phyloP scores from a whole-genome alignment of 2,329 filamentous ascomycete genomes.

The Aaosphaeria arxii region DNA sequence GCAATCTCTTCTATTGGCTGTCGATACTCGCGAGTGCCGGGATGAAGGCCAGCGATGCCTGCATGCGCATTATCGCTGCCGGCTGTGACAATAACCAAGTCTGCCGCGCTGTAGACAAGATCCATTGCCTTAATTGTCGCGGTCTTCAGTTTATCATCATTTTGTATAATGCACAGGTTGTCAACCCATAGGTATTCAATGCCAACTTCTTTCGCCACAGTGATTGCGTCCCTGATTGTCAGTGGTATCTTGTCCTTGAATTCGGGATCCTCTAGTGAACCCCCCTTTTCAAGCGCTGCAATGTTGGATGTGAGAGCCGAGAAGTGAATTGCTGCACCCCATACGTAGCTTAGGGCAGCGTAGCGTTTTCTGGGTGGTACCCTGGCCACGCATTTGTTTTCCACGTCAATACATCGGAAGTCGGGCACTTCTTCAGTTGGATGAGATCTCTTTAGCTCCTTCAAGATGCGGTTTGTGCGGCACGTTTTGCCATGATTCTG shows the following conservation, averaged over 20 bases:
- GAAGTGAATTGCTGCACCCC: not conserved
- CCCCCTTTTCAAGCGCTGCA: not conserved
- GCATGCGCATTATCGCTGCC: not conserved
- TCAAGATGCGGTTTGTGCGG: not conserved
- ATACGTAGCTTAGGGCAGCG: not conserved
- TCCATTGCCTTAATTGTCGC: not conserved
- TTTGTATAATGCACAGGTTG: constrained; percentile 1
- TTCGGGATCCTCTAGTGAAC: not conserved
- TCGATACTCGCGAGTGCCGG: not conserved
- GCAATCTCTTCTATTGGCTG: not conserved
- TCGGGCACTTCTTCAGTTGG: not conserved
- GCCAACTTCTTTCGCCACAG: not conserved
- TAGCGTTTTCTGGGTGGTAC: not conserved
- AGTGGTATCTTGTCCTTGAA: not conserved
- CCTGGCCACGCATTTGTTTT: not conserved
- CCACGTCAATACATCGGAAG: not conserved
- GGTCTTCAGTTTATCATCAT: not conserved
- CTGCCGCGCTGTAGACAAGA: not conserved
- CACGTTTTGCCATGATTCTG: not conserved
- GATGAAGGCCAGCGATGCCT: not conserved
- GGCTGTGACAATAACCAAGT: not conserved
- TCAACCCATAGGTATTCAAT: constrained; percentile 1
- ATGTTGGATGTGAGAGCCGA: not conserved
- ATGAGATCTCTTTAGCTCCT: not conserved
- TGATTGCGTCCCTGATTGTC: not conserved